phyloP scores from a whole-genome alignment of 352 stramenopile genomes.

The Peronospora destructor region DNA sequence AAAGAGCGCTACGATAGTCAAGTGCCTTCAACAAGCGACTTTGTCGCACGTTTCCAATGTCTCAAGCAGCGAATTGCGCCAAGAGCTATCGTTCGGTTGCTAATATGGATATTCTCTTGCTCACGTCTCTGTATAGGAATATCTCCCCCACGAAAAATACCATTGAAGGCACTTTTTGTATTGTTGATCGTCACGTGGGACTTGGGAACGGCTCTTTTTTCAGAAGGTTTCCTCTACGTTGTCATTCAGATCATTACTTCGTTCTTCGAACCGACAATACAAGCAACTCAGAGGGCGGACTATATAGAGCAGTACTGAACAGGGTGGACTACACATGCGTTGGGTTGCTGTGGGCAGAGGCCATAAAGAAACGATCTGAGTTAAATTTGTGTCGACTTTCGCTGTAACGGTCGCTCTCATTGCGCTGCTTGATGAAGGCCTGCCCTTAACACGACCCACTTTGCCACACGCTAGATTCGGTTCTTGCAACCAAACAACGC shows the following conservation, averaged over 20 bases:
- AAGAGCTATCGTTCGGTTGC: too few relatives aligned
- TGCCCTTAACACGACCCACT: slow-evolving; percentile 8
- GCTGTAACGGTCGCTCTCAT: neutral
- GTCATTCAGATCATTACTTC: neutral
- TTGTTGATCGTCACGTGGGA: neutral
- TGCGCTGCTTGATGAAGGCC: neutral
- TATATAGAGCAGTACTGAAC: too few relatives aligned
- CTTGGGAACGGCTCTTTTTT: neutral
- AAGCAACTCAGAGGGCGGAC: neutral
- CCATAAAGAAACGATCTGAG: neutral
- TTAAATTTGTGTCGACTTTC: neutral
- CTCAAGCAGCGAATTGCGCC: neutral
- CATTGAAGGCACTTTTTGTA: neutral
- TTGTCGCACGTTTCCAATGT: slow-evolving; percentile 16
- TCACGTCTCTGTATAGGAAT: neutral
- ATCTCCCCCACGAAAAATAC: neutral
- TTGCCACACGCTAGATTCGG: neutral
- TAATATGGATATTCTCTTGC: slow-evolving; percentile 4
- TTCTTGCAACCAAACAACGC: neutral
- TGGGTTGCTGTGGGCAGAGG: neutral
- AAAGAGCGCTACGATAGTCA: slow-evolving; percentile 13
- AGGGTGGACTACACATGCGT: neutral
- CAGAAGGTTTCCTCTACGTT: neutral
- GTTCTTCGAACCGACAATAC: neutral
- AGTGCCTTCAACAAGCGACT: slow-evolving; percentile 8